Evolutionary conservation across 805 yeast genomes (phyloP).

Genomic region (Lachancea fermentati): DNA sequence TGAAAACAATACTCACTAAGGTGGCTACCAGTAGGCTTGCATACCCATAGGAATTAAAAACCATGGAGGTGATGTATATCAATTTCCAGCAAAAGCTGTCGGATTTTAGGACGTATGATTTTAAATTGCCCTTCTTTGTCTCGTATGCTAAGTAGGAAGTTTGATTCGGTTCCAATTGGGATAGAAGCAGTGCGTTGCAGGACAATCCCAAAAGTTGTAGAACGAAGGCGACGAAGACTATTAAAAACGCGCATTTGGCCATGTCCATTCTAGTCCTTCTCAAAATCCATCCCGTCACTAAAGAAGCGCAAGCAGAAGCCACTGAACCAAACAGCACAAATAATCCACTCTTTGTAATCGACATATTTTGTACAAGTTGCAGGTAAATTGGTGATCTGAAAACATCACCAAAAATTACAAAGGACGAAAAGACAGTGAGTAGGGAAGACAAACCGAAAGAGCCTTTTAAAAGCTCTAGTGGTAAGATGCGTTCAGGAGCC

Average conservation of each 20-base stretch:
- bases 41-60: constrained; percentile 43
- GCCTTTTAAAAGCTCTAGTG: constrained; percentile 46
- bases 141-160: background rate
- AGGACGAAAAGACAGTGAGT: constrained; percentile 42
- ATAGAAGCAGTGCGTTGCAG: constrained; percentile 15
- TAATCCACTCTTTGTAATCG: constrained; percentile 50
- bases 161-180: constrained; percentile 18
- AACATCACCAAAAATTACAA: constrained; percentile 41
- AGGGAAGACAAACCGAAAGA: constrained; percentile 49
- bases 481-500: constrained; percentile 53
- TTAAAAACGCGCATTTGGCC: constrained; percentile 26
- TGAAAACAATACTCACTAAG: constrained; percentile 46
- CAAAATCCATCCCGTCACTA: constrained; percentile 46
- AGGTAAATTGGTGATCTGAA: constrained; percentile 58
- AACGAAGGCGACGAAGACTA: constrained; percentile 19
- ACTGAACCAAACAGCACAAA: constrained; percentile 52
- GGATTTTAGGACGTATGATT: constrained; percentile 11
- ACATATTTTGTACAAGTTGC: constrained; percentile 45
- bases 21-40: constrained; percentile 55
- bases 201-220: constrained; percentile 22
- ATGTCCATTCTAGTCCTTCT: constrained; percentile 31
- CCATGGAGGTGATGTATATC: constrained; percentile 24
- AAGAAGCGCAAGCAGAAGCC: constrained; percentile 47
- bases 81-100: constrained; percentile 27
- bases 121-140: background rate